Percentiles rank a stretch among this genome's conserved stretches.
phyloP scores from a whole-genome alignment of 73 alveolate species.

The Paraurostyla sp. region DNA sequence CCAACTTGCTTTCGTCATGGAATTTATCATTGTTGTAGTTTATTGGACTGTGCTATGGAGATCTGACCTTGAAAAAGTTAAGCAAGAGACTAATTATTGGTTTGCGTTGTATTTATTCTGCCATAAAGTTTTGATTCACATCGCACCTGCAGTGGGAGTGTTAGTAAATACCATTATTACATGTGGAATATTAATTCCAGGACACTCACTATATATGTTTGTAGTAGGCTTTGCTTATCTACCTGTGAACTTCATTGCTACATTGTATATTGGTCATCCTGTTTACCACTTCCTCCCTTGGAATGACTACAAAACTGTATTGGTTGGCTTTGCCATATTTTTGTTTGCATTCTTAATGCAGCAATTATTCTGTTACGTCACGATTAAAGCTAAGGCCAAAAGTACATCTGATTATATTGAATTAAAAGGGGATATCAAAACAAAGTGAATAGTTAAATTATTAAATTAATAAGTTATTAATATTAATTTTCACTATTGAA shows the following conservation, averaged over 20 bases:
- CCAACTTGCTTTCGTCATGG: background rate
- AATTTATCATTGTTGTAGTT: background rate
- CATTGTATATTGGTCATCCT: conserved; percentile 14
- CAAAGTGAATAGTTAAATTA: too few relatives aligned
- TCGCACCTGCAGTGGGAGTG: background rate
- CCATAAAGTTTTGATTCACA: conserved; percentile 16
- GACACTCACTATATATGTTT: background rate
- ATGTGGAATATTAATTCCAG: background rate
- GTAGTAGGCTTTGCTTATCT: background rate
- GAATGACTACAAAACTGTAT: background rate
- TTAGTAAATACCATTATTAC: background rate
- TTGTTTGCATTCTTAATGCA: background rate
- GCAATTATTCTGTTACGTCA: background rate
- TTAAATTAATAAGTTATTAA: background rate
- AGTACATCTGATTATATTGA: too few relatives aligned
- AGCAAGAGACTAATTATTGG: background rate
- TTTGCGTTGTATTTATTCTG: conserved; percentile 11
- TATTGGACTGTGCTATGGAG: conserved; percentile 28
- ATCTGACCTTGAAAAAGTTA: background rate
- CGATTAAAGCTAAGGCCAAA: background rate
- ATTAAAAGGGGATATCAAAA: too few relatives aligned
- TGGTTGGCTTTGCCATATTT: background rate
- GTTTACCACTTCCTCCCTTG: conserved; percentile 12
- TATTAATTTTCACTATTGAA: conserved; percentile 12
- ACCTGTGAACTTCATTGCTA: conserved; percentile 1